These are phyloP conservation scores for Plenodomus biglobosus DNA, from an alignment of 2,329 filamentous ascomycete species.

Conservation along the genomic window DNA sequence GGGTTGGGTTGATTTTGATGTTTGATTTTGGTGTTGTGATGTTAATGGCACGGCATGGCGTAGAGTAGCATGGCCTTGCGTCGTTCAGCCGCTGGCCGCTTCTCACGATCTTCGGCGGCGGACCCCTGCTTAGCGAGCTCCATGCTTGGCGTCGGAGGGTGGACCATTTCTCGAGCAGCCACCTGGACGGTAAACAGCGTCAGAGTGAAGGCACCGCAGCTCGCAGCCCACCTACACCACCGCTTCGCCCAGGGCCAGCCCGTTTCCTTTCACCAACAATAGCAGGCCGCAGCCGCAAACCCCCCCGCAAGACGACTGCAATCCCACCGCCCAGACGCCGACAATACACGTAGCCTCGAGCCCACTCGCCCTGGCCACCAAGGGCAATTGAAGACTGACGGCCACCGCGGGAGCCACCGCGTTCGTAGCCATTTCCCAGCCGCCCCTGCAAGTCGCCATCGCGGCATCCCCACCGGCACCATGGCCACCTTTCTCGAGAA, in stretches of 20 bases:
- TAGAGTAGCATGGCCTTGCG: not conserved
- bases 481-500: conserved; percentile 96
- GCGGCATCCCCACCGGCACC: conserved; percentile 45
- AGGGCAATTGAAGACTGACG: conserved; percentile 38
- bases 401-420: conserved; percentile 30
- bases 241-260: conserved; percentile 21
- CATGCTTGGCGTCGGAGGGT: conserved; percentile 18
- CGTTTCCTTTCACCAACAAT: conserved; percentile 8
- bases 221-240: conserved; percentile 18
- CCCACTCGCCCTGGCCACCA: conserved; percentile 32
- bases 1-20: too few species aligned
- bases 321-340: conserved; percentile 16
- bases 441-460: conserved; percentile 2
- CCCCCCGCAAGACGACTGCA: conserved; percentile 10
- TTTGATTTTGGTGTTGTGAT: not conserved
- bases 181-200: conserved; percentile 38
- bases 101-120: conserved; percentile 28
- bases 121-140: conserved; percentile 28
- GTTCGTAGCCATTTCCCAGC: conserved; percentile 23
- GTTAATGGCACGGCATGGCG: not conserved
- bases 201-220: conserved; percentile 28
- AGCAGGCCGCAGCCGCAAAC: conserved; percentile 17
- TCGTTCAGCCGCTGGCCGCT: not conserved
- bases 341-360: conserved; percentile 44
- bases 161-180: conserved; percentile 41